phyloP scores from a whole-genome alignment of 805 yeast genomes.

The Cyberlindnera americana region DNA sequence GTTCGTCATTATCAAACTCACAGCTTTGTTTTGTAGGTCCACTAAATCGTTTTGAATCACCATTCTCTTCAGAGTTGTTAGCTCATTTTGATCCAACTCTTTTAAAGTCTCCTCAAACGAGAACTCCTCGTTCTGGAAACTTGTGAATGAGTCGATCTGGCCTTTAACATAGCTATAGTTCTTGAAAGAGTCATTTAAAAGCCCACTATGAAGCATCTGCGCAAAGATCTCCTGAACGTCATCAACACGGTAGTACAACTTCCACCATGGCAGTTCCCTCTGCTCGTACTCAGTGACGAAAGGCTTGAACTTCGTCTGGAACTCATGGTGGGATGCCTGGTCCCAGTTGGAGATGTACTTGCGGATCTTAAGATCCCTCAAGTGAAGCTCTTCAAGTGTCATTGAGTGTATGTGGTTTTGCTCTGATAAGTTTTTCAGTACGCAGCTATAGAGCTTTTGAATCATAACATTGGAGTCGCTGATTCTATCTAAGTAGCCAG shows the following conservation, averaged over 20 bases:
- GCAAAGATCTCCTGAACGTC: conserved; percentile 27
- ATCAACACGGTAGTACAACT: conserved; percentile 31
- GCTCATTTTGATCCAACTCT: conserved; percentile 15
- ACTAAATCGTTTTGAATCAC: conserved; percentile 23
- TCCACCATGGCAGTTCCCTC: conserved; percentile 31
- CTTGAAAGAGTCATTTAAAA: conserved; percentile 26
- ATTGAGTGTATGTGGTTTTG: conserved; percentile 23
- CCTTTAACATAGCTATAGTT: conserved; percentile 33
- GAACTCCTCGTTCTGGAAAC: conserved; percentile 14
- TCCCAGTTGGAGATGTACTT: conserved; percentile 29
- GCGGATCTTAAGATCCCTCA: conserved; percentile 17
- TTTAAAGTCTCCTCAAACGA: conserved; percentile 7
- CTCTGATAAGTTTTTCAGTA: conserved; percentile 15
- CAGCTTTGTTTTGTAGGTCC: conserved; percentile 25
- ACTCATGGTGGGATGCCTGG: conserved; percentile 28
- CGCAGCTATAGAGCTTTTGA: conserved; percentile 14
- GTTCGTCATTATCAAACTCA: conserved; percentile 26
- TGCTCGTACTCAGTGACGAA: conserved; percentile 25
- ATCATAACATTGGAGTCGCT: conserved; percentile 19
- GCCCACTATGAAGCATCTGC: conserved; percentile 26
- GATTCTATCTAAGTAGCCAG: conserved; percentile 13
- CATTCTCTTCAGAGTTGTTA: conserved; percentile 19
- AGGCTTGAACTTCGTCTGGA: conserved; percentile 29
- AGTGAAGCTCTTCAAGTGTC: conserved; percentile 18
- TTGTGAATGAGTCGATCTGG: conserved; percentile 26